Percentiles rank a stretch among this genome's conserved stretches.
Evolutionary conservation across 441 rosid genomes (phyloP).

Genomic region (Eutrema salsugineum): DNA sequence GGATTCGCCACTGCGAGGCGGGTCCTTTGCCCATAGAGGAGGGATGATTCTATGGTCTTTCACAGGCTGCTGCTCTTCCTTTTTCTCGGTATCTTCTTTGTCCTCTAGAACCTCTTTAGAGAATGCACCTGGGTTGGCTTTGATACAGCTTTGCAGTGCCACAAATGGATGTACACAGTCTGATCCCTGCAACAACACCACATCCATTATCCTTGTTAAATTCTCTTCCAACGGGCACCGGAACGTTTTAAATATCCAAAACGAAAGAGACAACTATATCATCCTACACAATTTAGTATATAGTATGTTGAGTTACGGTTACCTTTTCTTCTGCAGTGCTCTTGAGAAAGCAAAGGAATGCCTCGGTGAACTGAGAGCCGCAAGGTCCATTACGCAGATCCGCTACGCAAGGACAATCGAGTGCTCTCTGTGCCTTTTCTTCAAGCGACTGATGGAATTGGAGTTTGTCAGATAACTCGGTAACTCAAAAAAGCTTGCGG

Average conservation of each 20-base stretch:
- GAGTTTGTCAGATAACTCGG: slow-evolving; percentile 18
- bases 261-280: not conserved
- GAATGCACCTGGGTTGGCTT: slow-evolving; percentile 70
- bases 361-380: slow-evolving; percentile 75
- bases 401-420: slow-evolving; percentile 92
- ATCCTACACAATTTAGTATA: not conserved
- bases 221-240: not conserved
- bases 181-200: slow-evolving; percentile 56
- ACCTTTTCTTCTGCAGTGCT: slow-evolving; percentile 88
- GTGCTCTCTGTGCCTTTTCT: slow-evolving; percentile 70
- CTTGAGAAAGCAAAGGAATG: slow-evolving; percentile 83
- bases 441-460: slow-evolving; percentile 62
- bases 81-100: slow-evolving; percentile 38
- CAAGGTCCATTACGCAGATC: slow-evolving; percentile 74
- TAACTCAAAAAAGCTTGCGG: not conserved
- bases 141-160: slow-evolving; percentile 80
- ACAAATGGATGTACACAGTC: slow-evolving; percentile 82
- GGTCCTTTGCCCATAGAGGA: slow-evolving; percentile 67
- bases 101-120: slow-evolving; percentile 48
- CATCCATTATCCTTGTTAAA: not conserved
- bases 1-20: slow-evolving; percentile 42
- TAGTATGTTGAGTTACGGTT: not conserved
- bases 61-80: slow-evolving; percentile 36
- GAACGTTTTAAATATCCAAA: not conserved
- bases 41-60: slow-evolving; percentile 60